Conservation (phyloP, 441 rosid species). For the Erysimum pusillum region DNA sequence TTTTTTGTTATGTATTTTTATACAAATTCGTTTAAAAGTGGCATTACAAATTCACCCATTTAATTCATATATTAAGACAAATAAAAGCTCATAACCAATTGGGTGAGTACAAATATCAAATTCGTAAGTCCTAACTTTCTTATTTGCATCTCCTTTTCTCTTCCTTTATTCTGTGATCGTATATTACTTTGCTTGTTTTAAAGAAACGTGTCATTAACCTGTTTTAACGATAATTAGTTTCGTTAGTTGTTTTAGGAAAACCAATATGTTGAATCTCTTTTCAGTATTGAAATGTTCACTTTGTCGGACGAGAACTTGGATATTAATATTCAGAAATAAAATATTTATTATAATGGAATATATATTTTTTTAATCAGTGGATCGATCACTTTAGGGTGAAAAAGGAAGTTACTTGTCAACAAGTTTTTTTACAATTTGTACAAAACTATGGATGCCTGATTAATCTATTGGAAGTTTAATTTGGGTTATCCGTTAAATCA, state of each 20-base stretch:
- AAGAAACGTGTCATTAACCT: constrained; percentile 39
- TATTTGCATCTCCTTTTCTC: constrained; percentile 21
- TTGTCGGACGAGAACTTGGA: constrained; percentile 18
- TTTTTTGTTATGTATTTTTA: background rate
- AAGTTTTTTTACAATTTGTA: background rate
- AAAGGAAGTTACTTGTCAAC: background rate
- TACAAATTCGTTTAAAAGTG: constrained; percentile 41
- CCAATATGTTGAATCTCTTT: constrained; percentile 7
- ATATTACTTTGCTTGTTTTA: constrained; percentile 3
- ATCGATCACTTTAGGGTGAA: constrained; percentile 6
- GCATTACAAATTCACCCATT: constrained; percentile 40
- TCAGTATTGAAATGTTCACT: background rate
- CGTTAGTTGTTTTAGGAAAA: constrained; percentile 5
- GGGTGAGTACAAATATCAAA: constrained; percentile 41
- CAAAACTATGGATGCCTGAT: background rate
- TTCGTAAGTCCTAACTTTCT: constrained; percentile 32
- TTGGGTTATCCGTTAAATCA: background rate
- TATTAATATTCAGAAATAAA: background rate
- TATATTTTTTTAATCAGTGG: background rate
- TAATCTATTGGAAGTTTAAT: background rate
- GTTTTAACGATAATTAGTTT: background rate
- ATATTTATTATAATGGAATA: background rate
- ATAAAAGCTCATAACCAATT: constrained; percentile 37
- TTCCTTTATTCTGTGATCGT: constrained; percentile 6
- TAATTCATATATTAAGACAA: constrained; percentile 30